phyloP scores from a whole-genome alignment of 2,329 filamentous ascomycete genomes.

The Pseudocercospora vitis region DNA sequence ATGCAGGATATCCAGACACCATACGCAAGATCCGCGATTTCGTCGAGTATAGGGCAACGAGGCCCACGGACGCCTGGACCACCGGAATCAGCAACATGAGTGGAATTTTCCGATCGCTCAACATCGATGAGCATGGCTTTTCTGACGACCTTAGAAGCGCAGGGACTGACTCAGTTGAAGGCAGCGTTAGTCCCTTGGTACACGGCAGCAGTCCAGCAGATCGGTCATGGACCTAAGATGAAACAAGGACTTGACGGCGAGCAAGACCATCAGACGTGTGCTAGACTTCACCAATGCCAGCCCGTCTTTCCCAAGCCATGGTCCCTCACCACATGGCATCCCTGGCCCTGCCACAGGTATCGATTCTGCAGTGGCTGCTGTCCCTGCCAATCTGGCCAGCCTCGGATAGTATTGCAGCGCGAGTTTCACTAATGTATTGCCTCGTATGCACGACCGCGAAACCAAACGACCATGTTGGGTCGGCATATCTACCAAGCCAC shows the following conservation, averaged over 20 bases:
- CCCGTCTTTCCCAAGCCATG: neutral
- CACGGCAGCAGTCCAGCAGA: constrained; percentile 29
- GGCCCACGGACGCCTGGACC: constrained; percentile 26
- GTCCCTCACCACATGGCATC: neutral
- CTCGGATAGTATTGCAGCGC: neutral
- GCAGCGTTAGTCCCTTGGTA: constrained; percentile 23
- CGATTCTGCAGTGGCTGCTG: neutral
- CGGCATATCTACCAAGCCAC: neutral
- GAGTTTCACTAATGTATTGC: neutral
- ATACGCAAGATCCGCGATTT: constrained; percentile 77
- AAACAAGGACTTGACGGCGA: neutral
- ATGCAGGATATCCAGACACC: constrained; percentile 71
- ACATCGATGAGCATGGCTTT: constrained; percentile 31
- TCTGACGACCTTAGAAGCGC: constrained; percentile 24
- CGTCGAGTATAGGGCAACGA: constrained; percentile 50
- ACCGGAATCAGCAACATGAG: constrained; percentile 38
- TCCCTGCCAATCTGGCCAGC: neutral
- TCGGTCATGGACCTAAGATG: constrained; percentile 13
- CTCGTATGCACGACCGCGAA: neutral
- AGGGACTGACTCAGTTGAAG: constrained; percentile 20
- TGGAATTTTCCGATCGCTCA: constrained; percentile 43
- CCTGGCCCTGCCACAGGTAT: neutral
- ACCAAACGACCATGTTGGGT: neutral
- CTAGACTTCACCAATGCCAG: neutral
- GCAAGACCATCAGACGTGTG: neutral